Evolutionary conservation across 1,284 basidiomycete species (phyloP).

Genomic region (Sporisorium sorghi): DNA sequence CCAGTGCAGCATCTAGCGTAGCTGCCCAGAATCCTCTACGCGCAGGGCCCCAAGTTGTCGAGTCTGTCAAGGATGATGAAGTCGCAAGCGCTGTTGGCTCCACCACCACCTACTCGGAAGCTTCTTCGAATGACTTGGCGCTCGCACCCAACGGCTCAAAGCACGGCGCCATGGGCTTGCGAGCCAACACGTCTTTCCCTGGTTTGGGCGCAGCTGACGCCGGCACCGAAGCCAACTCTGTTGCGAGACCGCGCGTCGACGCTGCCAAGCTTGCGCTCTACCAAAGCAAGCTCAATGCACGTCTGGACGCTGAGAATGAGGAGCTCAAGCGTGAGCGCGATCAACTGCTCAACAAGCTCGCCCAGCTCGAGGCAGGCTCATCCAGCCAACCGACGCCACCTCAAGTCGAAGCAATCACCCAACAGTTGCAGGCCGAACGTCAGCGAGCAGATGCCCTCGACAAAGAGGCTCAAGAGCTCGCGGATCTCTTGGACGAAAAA

Average conservation of each 20-base stretch:
- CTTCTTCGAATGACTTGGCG: constrained; percentile 46
- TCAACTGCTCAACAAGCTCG: constrained; percentile 29
- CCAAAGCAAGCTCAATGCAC: constrained; percentile 51
- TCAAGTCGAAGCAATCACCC: constrained; percentile 7
- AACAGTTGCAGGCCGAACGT: constrained; percentile 29
- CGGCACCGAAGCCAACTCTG: constrained; percentile 48
- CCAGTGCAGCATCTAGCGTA: constrained; percentile 28
- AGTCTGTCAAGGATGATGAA: constrained; percentile 32
- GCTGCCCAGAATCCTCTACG: constrained; percentile 31
- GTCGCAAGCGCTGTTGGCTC: constrained; percentile 35
- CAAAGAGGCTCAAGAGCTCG: constrained; percentile 50
- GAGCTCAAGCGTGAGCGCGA: constrained; percentile 50
- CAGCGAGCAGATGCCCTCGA: constrained; percentile 43
- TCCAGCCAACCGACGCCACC: neutral
- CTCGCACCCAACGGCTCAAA: constrained; percentile 38
- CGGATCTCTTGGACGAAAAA: constrained; percentile 47
- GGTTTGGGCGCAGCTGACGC: constrained; percentile 48
- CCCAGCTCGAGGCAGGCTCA: constrained; percentile 19
- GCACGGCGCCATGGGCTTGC: constrained; percentile 41
- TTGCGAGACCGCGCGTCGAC: constrained; percentile 43
- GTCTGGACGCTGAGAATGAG: constrained; percentile 52
- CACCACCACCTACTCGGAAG: constrained; percentile 34
- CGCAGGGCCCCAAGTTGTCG: constrained; percentile 7
- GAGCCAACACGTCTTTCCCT: constrained; percentile 52
- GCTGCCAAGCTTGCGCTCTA: constrained; percentile 46